Evolutionary conservation across 345 rosid species (phyloP).

Genomic region (Eucalyptus polyanthemos): DNA sequence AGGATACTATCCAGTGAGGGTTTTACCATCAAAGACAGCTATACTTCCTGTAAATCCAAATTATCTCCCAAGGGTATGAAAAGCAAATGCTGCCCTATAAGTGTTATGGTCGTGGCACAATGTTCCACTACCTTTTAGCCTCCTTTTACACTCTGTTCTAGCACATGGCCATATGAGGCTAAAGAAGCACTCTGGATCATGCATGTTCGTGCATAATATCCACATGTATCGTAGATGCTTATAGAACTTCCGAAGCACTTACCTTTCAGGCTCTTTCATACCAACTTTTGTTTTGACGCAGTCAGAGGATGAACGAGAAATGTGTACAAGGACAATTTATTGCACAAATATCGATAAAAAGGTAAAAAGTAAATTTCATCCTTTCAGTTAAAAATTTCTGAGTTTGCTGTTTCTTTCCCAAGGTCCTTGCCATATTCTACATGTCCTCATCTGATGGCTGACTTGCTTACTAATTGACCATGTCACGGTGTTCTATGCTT

Average conservation of each 20-base stretch:
- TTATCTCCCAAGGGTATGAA: conserved; percentile 78
- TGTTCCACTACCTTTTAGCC: neutral
- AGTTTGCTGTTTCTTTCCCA: neutral
- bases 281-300: conserved; percentile 11
- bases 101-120: neutral
- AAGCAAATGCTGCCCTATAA: neutral
- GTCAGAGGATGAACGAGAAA: conserved; percentile 96
- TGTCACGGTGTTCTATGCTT: neutral
- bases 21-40: conserved; percentile 90
- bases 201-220: neutral
- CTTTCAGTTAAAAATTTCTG: neutral
- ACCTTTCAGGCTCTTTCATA: neutral
- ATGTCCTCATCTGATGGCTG: neutral
- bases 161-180: neutral
- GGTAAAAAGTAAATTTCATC: conserved; percentile 18
- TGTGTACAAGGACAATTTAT: conserved; percentile 82
- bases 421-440: neutral
- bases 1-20: conserved; percentile 80
- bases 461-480: neutral
- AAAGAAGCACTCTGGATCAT: neutral
- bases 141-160: neutral
- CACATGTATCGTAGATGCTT: neutral
- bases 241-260: neutral
- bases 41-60: conserved; percentile 95
- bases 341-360: conserved; percentile 90